A percentile compares a stretch with the other conserved stretches of the same genome.
Evolutionary conservation across 257 asterid species (phyloP).

Genomic region (Solanum pennellii): DNA sequence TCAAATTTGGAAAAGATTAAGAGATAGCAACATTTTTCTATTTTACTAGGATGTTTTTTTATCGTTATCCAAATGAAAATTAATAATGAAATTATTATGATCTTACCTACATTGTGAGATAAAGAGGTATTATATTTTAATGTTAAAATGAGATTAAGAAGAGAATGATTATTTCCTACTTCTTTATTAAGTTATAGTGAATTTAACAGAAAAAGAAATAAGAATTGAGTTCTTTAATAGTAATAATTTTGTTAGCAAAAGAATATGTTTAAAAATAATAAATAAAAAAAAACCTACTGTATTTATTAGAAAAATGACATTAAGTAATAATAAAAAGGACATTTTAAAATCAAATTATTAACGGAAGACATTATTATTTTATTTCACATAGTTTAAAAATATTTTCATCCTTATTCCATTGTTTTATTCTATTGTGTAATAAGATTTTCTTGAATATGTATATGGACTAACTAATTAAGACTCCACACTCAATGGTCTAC

Average conservation of each 20-base stretch:
- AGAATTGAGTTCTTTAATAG: background rate
- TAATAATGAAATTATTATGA: no score
- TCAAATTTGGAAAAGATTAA: background rate
- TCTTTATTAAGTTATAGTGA: background rate
- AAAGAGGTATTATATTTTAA: background rate
- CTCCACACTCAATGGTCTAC: background rate
- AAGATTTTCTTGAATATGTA: background rate
- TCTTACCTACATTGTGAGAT: background rate
- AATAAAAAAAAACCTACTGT: background rate
- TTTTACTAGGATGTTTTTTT: no score
- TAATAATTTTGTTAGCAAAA: background rate
- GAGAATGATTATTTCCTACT: background rate
- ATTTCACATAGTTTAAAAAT: no score
- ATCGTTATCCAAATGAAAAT: background rate
- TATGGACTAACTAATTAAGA: background rate
- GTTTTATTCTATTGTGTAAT: background rate
- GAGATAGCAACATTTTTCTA: no score
- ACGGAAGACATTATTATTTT: fast-evolving
- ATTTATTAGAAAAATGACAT: background rate
- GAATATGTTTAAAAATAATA: background rate
- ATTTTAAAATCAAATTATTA: no score
- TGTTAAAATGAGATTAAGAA: no score
- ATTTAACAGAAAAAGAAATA: background rate
- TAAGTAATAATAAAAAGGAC: background rate
- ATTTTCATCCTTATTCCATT: background rate